Base-by-base conservation (phyloP, 2,329 filamentous ascomycete species). In the Pseudodiploospora longispora region DNA sequence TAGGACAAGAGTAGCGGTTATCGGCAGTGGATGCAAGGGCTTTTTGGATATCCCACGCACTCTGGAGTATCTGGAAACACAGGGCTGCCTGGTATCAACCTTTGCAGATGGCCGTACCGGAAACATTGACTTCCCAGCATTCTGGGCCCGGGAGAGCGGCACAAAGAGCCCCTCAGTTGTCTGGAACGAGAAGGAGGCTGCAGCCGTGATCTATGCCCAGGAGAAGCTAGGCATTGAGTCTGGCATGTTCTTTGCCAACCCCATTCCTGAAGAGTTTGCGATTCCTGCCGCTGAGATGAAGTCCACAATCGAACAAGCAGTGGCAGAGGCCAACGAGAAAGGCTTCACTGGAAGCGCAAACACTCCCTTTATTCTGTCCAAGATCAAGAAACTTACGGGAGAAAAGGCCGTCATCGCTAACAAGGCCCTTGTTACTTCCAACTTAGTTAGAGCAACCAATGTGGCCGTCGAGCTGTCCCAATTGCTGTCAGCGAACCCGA, bases 21-120 rank as follows among this genome's bases (percentile, higher is more conserved):
- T 98, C 42, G 86, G 84, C 63, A 88, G 86, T 52, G 93, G 93
- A 10, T 94, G 88, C 68, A 98, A 98, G 68, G 93, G 91, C 50
- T 97, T 98, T 63, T 73, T 98, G 33, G 93, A 98, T 59, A 89
- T 96, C 47, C 82, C 85, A 3, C 76, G 87, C 42, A 98, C 93
- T 0, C 73, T 98, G 5, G 93, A 98, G 68, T 75, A 74, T 53
- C 70, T 83, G 19, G 80, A 83, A 62, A 83, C 80, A 0, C 79
- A 83, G 59, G 86, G 86, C 7, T 89, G 88, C 27, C 76, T 83
- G 33, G 89, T 96, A 1, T 85, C 82, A 4, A 97, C 93, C 3
- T 98, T 97, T 68, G 83, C 88, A 27, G 87, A 95, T 63, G 87
- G 86, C 1, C 77, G 87, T 33, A 65, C 68, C 28, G 84, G 81